phyloP scores from a whole-genome alignment of 2,329 filamentous ascomycete genomes.

The Calycina marina region DNA sequence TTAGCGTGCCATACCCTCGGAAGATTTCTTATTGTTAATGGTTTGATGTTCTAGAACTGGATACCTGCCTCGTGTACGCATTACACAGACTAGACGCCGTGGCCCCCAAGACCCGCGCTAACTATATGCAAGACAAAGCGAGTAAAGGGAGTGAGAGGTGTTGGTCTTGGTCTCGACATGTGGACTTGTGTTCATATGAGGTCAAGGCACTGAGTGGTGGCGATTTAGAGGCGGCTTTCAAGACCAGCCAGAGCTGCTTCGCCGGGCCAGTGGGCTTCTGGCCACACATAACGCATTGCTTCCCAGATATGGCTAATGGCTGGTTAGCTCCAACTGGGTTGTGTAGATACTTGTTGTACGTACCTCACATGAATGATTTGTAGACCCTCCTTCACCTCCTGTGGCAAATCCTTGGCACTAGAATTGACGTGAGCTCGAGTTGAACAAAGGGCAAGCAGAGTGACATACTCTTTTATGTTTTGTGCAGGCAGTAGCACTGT shows the following conservation, averaged over 20 bases:
- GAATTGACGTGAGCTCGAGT: slow-evolving; percentile 7
- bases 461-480: slow-evolving; percentile 65
- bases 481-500: slow-evolving; percentile 76
- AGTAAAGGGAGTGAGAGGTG: background rate
- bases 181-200: background rate
- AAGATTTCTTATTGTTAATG: too few species aligned
- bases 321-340: slow-evolving; percentile 7
- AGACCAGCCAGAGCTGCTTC: slow-evolving; percentile 54
- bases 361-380: slow-evolving; percentile 84
- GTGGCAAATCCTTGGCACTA: slow-evolving; percentile 65
- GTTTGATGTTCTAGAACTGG: too few species aligned
- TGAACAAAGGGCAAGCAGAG: background rate
- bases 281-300: slow-evolving; percentile 82
- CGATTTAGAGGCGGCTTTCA: slow-evolving; percentile 60
- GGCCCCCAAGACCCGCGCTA: too few species aligned
- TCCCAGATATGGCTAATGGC: slow-evolving; percentile 74
- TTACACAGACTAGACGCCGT: too few species aligned
- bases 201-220: background rate
- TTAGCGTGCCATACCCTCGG: too few species aligned
- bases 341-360: slow-evolving; percentile 20
- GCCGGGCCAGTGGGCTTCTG: slow-evolving; percentile 71
- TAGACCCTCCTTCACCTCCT: slow-evolving; percentile 75
- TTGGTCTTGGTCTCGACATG: too few species aligned
- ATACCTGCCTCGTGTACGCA: too few species aligned
- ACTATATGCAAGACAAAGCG: background rate